Conservation (phyloP, 495 filamentous ascomycete genomes). For the Talaromyces adpressus region DNA sequence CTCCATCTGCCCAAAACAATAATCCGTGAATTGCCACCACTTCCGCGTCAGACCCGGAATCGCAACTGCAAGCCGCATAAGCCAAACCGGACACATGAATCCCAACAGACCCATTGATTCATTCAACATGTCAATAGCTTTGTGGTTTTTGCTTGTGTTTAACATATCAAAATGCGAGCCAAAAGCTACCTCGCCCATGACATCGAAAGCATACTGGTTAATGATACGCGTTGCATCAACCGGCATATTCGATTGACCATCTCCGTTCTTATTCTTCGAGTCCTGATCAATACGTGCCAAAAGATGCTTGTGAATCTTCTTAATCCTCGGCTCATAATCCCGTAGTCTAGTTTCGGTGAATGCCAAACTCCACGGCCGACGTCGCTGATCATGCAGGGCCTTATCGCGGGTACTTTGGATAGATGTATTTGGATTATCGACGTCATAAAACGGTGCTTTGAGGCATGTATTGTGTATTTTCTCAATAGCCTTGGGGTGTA, state of each 20-base stretch:
- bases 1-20: constrained; percentile 11
- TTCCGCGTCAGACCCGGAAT: constrained; percentile 18
- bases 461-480: constrained; percentile 12
- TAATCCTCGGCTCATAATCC: not conserved
- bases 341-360: constrained; percentile 13
- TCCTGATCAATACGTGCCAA: not conserved
- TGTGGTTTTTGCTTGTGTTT: constrained; percentile 19
- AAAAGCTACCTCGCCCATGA: constrained; percentile 39
- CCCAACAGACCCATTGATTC: constrained; percentile 18
- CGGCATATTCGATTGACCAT: not conserved
- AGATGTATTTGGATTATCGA: constrained; percentile 14
- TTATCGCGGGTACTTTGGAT: constrained; percentile 21
- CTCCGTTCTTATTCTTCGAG: not conserved
- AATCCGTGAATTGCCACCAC: constrained; percentile 22
- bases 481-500: constrained; percentile 19
- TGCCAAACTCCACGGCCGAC: constrained; percentile 27
- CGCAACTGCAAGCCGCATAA: constrained; percentile 21
- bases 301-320: not conserved
- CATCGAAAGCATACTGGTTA: constrained; percentile 22
- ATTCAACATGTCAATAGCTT: not conserved
- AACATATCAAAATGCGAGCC: constrained; percentile 30
- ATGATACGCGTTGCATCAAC: not conserved
- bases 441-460: constrained; percentile 26
- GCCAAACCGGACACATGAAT: constrained; percentile 23
- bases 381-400: constrained; percentile 19